Evolutionary conservation across 2,329 filamentous ascomycete species (phyloP).

Genomic region (Cladosporium halotolerans): DNA sequence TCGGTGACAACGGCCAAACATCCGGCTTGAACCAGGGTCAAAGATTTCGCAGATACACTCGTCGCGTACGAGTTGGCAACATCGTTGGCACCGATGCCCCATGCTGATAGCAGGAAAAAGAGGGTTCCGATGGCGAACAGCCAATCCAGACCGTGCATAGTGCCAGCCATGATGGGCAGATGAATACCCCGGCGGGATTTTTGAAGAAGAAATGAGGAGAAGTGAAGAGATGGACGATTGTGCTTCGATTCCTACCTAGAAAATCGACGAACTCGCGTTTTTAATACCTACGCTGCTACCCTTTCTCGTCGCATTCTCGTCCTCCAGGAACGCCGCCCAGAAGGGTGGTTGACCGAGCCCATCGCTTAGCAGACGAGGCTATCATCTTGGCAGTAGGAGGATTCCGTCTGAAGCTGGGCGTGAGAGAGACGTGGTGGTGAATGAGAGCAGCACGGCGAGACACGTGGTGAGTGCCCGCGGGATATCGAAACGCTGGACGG

Average conservation of each 20-base stretch:
- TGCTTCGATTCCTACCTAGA: background rate
- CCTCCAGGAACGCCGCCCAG: background rate
- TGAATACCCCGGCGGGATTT: background rate
- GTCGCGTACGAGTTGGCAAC: conserved; percentile 48
- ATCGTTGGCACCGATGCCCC: conserved; percentile 39
- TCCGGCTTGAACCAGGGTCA: conserved; percentile 44
- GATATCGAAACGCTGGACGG: background rate
- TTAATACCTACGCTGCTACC: background rate
- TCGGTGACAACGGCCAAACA: conserved; percentile 42
- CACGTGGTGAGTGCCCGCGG: background rate
- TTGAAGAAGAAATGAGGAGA: background rate
- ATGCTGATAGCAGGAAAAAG: conserved; percentile 59
- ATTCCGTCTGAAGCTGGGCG: background rate
- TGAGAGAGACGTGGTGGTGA: background rate
- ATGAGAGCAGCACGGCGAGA: background rate
- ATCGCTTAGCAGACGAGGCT: background rate
- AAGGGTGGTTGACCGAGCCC: background rate
- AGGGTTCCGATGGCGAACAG: conserved; percentile 56
- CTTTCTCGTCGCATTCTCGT: background rate
- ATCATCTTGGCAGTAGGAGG: background rate
- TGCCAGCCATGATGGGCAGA: background rate
- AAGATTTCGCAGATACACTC: conserved; percentile 41
- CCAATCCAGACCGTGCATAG: background rate
- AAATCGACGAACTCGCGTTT: background rate
- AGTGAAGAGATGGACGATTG: background rate